Conservation (phyloP, 208 protist genomes). For the Vickermania spadyakhi region DNA sequence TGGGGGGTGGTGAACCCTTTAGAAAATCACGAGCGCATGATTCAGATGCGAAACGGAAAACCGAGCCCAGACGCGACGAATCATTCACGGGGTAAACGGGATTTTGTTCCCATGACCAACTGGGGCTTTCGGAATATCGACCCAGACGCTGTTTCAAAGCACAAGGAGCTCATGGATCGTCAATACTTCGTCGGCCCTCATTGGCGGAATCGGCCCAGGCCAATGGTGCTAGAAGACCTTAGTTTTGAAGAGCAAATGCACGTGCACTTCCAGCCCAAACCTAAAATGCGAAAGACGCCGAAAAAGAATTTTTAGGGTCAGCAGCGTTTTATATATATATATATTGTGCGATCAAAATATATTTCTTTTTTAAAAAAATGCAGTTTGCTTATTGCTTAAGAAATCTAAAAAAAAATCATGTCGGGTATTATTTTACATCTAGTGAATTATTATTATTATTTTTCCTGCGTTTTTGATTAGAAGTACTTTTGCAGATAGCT, state of each 20-base stretch:
- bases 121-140: conserved; percentile 88
- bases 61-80: conserved; percentile 73
- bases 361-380: no score
- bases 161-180: conserved; percentile 81
- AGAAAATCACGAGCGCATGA: conserved; percentile 59
- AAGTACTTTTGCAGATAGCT: not conserved
- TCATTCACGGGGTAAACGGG: conserved; percentile 60
- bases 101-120: conserved; percentile 91
- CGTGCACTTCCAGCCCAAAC: conserved; percentile 78
- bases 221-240: conserved; percentile 76
- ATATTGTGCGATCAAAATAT: no score
- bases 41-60: conserved; percentile 41
- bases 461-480: conserved; percentile 3
- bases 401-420: no score
- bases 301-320: conserved; percentile 79
- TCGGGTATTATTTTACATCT: not conserved
- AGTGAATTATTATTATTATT: conserved; percentile 1
- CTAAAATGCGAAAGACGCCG: conserved; percentile 83
- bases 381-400: no score
- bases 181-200: conserved; percentile 86
- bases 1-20: conserved; percentile 82
- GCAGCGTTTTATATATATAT: conserved; percentile 1
- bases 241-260: conserved; percentile 87
- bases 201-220: conserved; percentile 74
- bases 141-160: conserved; percentile 68